These are phyloP conservation scores for Schoenoplectus tabernaemontani DNA, from an alignment of 202 grass and related monocot species.

Conservation along the genomic window DNA sequence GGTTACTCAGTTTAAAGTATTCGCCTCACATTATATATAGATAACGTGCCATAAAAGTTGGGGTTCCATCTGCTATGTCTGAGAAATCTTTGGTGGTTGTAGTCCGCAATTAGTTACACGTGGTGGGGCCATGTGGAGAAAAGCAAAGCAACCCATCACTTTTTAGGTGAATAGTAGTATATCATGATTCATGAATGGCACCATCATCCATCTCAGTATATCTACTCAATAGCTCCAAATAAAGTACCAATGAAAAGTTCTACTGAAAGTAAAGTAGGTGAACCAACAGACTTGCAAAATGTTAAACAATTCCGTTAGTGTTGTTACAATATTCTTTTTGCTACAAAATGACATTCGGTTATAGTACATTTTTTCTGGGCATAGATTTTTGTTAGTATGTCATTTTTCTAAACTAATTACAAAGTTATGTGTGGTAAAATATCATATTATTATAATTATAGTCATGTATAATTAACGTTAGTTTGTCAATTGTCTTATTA, in stretches of 20 bases:
- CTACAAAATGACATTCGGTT: neutral
- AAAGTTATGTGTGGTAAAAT: neutral
- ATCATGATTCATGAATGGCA: neutral
- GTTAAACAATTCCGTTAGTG: neutral
- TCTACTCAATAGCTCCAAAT: neutral
- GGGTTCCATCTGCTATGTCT: neutral
- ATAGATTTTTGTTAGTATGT: neutral
- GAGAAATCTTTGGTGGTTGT: neutral
- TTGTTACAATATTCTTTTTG: neutral
- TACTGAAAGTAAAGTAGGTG: slow-evolving; percentile 5
- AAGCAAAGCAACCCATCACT: neutral
- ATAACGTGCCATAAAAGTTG: neutral
- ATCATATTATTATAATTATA: neutral
- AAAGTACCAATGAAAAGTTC: neutral
- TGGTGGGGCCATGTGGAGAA: slow-evolving; percentile 6
- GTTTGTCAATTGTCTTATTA: neutral
- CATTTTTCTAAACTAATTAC: neutral
- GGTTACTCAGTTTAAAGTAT: neutral
- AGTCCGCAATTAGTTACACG: slow-evolving; percentile 19
- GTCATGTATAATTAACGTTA: neutral
- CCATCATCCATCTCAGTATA: neutral
- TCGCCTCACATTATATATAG: neutral
- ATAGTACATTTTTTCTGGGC: neutral
- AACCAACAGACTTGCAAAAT: neutral
- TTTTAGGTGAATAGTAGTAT: slow-evolving; percentile 3